Evolutionary conservation across 768 basidiomycete species (phyloP), one percentile per base, ranked within the genome.

Genomic region (Amanita jacksonii): DNA sequence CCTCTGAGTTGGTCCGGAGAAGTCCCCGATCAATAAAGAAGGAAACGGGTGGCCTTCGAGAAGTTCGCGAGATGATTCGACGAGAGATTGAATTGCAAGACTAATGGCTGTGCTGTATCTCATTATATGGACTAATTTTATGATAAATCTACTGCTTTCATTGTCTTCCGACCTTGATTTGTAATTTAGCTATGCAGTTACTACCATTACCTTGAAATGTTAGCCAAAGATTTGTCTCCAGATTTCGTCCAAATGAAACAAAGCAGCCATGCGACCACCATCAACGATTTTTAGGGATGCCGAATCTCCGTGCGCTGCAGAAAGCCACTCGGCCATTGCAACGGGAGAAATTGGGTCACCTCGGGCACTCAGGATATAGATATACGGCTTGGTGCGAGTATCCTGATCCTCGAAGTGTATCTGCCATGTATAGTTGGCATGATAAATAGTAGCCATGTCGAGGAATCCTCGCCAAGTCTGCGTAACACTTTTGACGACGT

Each of bases 1-100:
- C 72, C 16, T 62, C 72, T 46, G 77, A 79, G 57, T 53, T 87
- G 15, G 59, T 78, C 12, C 77, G 69, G 20, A 69, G 85, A 37
- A 89, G 86, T 59, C 87, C 87, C 5, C 75, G 74, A 45, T 66
- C 75, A 48, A 79, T 90, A 27, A 82, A 77, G 55, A 70, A 68
- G 20, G 84, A 87, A 54, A 72, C 65, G 4, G 82, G 85, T 24
- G 85, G 86, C 0, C 66, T 90, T 52, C 71, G 87, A 30, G 76
- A 85, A 57, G 86, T 89, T 24, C 67, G 86, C 46, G 87, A 90
- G 61, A 80, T 85, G 54, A 85, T 90, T 55, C 72, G 85, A 53
- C 68, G 72, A 50, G 87, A 89, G 64, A 63, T 89, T 53, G 85
- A 88, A 62, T 58, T 80, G 50, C 68, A 78, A 41, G 84, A 85